Evolutionary conservation across 2,329 filamentous ascomycete genomes (phyloP).

Genomic region (Alternaria brassicae): DNA sequence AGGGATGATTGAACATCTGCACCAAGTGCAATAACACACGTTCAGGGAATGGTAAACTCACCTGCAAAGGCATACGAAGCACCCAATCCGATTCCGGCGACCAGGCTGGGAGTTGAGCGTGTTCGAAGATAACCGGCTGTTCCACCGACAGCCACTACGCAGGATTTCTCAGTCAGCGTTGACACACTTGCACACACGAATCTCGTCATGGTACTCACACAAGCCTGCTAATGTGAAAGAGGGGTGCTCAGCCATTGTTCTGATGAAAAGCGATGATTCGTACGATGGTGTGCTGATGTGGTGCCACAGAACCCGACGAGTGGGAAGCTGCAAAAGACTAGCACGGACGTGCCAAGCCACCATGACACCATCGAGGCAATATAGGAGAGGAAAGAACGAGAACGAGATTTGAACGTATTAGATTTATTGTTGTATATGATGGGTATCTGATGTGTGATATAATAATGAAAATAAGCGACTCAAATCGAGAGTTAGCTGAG

Average conservation of each 20-base stretch:
- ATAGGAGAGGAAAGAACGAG: not conserved
- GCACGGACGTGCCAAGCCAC: slow-evolving; percentile 11
- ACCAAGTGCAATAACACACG: no score
- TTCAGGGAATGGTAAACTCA: slow-evolving; percentile 1
- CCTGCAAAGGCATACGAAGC: slow-evolving; percentile 37
- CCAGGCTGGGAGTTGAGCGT: slow-evolving; percentile 37
- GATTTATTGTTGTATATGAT: not conserved
- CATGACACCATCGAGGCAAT: not conserved
- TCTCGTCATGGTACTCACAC: slow-evolving; percentile 18
- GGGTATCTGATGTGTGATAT: slow-evolving; percentile 2
- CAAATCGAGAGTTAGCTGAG: not conserved
- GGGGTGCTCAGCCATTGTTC: slow-evolving; percentile 39
- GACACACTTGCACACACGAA: not conserved
- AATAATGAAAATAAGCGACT: not conserved
- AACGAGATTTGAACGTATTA: not conserved
- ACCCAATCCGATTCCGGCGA: slow-evolving; percentile 37
- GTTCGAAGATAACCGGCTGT: slow-evolving; percentile 39
- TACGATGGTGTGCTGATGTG: not conserved
- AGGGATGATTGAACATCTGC: no score
- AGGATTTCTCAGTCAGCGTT: slow-evolving; percentile 9
- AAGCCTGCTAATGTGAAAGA: slow-evolving; percentile 41
- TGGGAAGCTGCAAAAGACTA: not conserved
- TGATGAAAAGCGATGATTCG: slow-evolving; percentile 1
- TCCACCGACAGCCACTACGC: slow-evolving; percentile 34
- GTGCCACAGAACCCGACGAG: not conserved